These are phyloP conservation scores for Tetragonia tetragonoides DNA, from an alignment of 148 eudicot species.

Conservation along the genomic window DNA sequence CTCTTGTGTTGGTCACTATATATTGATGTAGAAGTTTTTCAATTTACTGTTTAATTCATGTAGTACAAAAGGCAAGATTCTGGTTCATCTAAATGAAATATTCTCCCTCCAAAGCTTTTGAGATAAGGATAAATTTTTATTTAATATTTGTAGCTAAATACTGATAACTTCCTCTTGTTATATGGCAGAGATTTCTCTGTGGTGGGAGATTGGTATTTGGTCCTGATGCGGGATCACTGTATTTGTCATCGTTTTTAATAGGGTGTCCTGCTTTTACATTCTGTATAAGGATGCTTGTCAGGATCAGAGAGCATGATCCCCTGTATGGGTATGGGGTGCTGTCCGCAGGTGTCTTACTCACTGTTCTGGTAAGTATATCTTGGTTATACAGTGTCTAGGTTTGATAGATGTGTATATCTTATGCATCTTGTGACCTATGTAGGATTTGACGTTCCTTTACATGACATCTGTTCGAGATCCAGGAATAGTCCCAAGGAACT, in stretches of 20 bases:
- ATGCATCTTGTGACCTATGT: constrained; percentile 22
- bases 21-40: neutral
- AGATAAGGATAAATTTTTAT: neutral
- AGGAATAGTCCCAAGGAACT: constrained; percentile 77
- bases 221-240: constrained; percentile 68
- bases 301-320: constrained; percentile 41
- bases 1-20: neutral
- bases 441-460: constrained; percentile 71
- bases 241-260: constrained; percentile 58
- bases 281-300: constrained; percentile 54
- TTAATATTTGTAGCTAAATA: neutral
- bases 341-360: constrained; percentile 53
- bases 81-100: neutral
- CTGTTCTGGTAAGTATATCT: constrained; percentile 48
- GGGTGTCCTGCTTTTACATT: constrained; percentile 70
- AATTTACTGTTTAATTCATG: neutral
- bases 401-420: neutral
- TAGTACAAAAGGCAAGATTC: neutral
- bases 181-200: constrained; percentile 69
- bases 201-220: constrained; percentile 94
- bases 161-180: constrained; percentile 16
- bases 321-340: constrained; percentile 51
- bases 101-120: neutral
- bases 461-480: constrained; percentile 76
- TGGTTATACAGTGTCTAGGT: neutral